phyloP scores from a whole-genome alignment of 768 basidiomycete genomes.

The Trametes meyenii region DNA sequence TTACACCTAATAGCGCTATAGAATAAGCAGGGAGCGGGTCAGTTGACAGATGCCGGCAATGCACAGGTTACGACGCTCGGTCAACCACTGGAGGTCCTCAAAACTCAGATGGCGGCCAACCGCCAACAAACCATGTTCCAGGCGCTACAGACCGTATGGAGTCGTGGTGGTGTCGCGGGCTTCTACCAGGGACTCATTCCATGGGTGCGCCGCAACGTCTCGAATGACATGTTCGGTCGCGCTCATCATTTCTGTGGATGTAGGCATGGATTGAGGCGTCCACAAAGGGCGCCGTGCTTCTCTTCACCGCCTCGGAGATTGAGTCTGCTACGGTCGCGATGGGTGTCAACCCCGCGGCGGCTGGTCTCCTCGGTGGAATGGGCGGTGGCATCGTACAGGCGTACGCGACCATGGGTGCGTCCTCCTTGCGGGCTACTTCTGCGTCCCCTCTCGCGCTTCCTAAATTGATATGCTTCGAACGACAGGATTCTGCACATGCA shows the following conservation, averaged over 20 bases:
- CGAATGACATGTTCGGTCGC: conserved; percentile 2
- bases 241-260: neutral
- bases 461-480: conserved; percentile 10
- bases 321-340: conserved; percentile 66
- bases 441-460: neutral
- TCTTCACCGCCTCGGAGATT: conserved; percentile 96
- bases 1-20: conserved; percentile 21
- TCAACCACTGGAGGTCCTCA: conserved; percentile 96
- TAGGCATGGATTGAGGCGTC: conserved; percentile 99
- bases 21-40: neutral
- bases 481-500: conserved; percentile 95
- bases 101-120: conserved; percentile 99
- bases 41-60: neutral
- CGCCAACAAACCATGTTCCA: conserved; percentile 88
- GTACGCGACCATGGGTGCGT: conserved; percentile 99
- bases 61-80: conserved; percentile 93
- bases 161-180: conserved; percentile 84
- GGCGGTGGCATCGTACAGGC: conserved; percentile 97
- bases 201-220: conserved; percentile 64
- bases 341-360: conserved; percentile 78
- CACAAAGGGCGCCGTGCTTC: conserved; percentile 94
- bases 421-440: conserved; percentile 18
- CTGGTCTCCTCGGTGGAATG: conserved; percentile 96
- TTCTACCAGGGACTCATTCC: conserved; percentile 99
- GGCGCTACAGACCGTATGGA: conserved; percentile 86